Conservation (phyloP, 1,139 yeast species). For the Kurtzmaniella quercitrusa region DNA sequence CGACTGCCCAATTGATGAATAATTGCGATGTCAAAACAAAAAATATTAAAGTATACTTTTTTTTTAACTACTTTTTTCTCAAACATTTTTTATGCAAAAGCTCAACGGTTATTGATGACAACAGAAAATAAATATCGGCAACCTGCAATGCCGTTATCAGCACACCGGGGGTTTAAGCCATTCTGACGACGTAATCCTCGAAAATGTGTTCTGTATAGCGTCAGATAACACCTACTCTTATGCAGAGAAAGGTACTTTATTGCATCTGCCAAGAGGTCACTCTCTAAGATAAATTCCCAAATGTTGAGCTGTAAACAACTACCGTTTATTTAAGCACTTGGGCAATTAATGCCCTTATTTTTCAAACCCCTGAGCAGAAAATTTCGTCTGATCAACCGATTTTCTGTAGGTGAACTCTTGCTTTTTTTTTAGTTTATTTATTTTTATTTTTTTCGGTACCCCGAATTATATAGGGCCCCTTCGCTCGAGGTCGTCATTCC, state of each 20-base stretch:
- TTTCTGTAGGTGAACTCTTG: background rate
- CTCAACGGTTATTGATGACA: background rate
- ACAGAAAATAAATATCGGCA: background rate
- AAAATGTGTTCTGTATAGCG: too few species aligned
- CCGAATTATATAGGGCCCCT: background rate
- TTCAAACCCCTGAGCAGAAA: background rate
- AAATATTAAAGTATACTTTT: too few species aligned
- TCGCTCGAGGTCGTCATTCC: background rate
- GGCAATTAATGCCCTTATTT: too few species aligned
- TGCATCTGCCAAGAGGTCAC: background rate
- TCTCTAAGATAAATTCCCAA: too few species aligned
- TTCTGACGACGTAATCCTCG: background rate
- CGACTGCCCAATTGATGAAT: too few species aligned
- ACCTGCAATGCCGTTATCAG: background rate
- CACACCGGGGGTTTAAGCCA: background rate
- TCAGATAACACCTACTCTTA: too few species aligned
- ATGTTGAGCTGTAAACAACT: too few species aligned
- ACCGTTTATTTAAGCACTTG: too few species aligned
- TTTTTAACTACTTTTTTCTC: background rate
- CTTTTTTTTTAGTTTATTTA: too few species aligned
- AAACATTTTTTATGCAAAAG: background rate
- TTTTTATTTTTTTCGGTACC: slow-evolving; percentile 1
- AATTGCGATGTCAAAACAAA: too few species aligned
- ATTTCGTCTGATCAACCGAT: background rate
- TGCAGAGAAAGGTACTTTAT: background rate